Evolutionary conservation across 1,284 basidiomycete species (phyloP), one percentile per base, ranked within the genome.

Genomic region (Chiua sp.): DNA sequence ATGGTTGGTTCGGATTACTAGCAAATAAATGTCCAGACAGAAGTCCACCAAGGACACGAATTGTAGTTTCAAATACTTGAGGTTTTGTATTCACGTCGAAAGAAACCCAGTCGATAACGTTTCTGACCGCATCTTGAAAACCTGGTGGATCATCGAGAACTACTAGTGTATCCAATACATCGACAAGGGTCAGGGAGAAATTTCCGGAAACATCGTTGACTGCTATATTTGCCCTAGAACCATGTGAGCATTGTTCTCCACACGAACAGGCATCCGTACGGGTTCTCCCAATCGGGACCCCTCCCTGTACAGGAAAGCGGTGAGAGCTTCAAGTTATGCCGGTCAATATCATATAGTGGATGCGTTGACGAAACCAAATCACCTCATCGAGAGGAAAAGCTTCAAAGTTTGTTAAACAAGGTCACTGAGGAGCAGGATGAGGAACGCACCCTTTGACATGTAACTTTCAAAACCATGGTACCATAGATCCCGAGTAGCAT

Each of bases 1-100:
- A 93, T 26, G 86, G 83, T 49, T 87, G 82, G 20, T 79, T 79
- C 44, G 83, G 75, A 71, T 87, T 77, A 73, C 82, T 86, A 44
- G 92, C 90, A 78, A 93, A 90, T 69, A 91, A 83, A 68, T 95
- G 95, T 11, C 87, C 95, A 7, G 93, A 94, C 16, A 98, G 75
- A 49, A 98, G 82, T 4, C 94, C 94, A 7, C 96, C 96, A 6
- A 98, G 79, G 3, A 93, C 92, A 37, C 94, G 87, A 61, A 96
- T 96, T 3, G 92, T 96, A 20, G 91, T 92, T 78, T 96, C 93
- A 69, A 96, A 96, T 5, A 95, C 88, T 80, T 98, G 96, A 42
- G 93, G 93, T 77, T 88, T 92, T 35, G 93, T 93, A 74, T 96
- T 90, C 62, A 95, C 91, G 69, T 96, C 88, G 69, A 95, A 96